A percentile compares a stretch with the other conserved stretches of the same genome.
Evolutionary conservation across 192 early-diverging fungal genomes (phyloP).

Genomic region (Piromyces sp.): DNA sequence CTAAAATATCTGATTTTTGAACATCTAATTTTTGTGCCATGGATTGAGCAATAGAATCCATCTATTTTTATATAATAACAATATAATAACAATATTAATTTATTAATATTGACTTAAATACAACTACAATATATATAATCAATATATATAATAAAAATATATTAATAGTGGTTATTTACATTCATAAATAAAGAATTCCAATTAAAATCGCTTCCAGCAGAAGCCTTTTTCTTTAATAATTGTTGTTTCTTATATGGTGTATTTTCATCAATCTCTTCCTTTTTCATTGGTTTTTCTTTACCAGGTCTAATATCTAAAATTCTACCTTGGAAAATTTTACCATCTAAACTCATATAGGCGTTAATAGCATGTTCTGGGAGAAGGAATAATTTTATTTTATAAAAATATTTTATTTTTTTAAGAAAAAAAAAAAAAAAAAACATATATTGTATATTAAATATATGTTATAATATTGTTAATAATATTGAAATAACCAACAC

Average conservation of each 20-base stretch:
- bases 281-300: conserved; percentile 58
- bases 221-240: conserved; percentile 58
- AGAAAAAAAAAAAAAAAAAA: too few relatives aligned
- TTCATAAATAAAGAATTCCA: conserved; percentile 97
- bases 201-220: conserved; percentile 68
- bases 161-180: conserved; percentile 17
- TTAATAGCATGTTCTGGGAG: conserved; percentile 85
- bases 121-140: too few relatives aligned
- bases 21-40: conserved; percentile 85
- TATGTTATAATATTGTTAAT: too few relatives aligned
- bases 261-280: conserved; percentile 25
- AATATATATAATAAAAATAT: too few relatives aligned
- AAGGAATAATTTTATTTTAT: too few relatives aligned
- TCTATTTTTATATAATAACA: conserved; percentile 21
- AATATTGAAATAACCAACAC: too few relatives aligned
- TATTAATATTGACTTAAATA: too few relatives aligned
- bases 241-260: conserved; percentile 55
- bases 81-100: too few relatives aligned
- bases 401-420: too few relatives aligned
- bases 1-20: conserved; percentile 78
- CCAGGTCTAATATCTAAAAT: conserved; percentile 76
- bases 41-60: conserved; percentile 84
- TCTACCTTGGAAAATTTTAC: conserved; percentile 77
- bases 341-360: conserved; percentile 66
- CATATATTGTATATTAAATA: too few relatives aligned